Base-by-base conservation (phyloP, 2,329 filamentous ascomycete species). In the Emergomyces africanus region DNA sequence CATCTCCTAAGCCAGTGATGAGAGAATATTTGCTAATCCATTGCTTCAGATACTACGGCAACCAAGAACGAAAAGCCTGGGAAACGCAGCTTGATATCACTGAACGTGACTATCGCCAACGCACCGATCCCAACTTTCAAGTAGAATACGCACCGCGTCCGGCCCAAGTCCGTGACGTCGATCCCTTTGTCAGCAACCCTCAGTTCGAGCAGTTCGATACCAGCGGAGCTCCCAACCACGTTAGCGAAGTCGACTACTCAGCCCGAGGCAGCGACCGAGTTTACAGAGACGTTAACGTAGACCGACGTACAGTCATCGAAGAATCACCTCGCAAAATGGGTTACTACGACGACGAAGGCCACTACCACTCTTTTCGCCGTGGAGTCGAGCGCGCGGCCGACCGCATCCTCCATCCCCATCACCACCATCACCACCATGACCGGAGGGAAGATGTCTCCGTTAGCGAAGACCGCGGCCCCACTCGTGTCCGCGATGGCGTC, bases 341-440 rank as follows among this genome's bases (percentile, higher is more conserved):
- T 80, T 88, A 87, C 79, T 87, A 88, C 84, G 85, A 88, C 83
- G 83, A 87, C 78, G 84, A 88, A 74, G 85, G 85, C 71, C 81
- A 87, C 67, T 87, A 88, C 77, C 85, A 88, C 78, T 85, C 82
- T 67, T 83, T 88, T 80, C 84, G 85, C 76, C 83, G 85, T 74
- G 84, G 84, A 72, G 78, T 87, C 66, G 80, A 84, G 76, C 79
- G 81, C 69, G 84, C 82, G 69, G 83, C 82, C 69, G 84, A 87
- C 71, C 79, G 79, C 67, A 77, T 87, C 74, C 70, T 83, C 61
- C 83, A 86, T 75, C 83, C 83, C 66, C 80, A 30, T 6, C 30
- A 30, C 74, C 77, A 81, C 71, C 79, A 79, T 66, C 72, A 78
- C 63, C 72, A 78, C 67, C 71, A 72, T 62, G 71, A 76, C 62